Conservation (phyloP, 2,329 filamentous ascomycete genomes). For the Polychaeton citri region DNA sequence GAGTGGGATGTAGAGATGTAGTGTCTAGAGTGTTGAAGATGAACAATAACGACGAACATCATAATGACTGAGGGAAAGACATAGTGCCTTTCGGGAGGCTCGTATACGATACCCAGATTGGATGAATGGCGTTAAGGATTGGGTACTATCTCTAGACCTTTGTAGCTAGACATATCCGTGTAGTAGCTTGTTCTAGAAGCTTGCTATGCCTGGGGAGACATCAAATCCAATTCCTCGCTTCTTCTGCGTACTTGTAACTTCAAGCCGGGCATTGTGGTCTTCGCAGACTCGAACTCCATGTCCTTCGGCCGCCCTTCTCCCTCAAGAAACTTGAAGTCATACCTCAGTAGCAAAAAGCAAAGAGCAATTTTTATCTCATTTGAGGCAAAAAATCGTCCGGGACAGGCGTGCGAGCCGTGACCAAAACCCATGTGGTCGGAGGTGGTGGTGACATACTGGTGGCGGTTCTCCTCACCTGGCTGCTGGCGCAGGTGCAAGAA, state of each 20-base stretch:
- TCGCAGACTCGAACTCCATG: conserved; percentile 2
- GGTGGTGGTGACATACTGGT: conserved; percentile 11
- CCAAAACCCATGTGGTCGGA: conserved; percentile 16
- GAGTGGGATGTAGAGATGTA: too few species aligned
- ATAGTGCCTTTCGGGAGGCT: too few species aligned
- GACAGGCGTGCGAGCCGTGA: conserved; percentile 20
- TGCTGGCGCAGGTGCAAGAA: conserved; percentile 10
- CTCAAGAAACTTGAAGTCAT: conserved; percentile 18
- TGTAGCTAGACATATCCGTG: too few species aligned
- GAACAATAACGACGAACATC: too few species aligned
- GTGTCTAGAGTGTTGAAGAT: too few species aligned
- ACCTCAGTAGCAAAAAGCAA: conserved; percentile 20
- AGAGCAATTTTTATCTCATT: conserved; percentile 22
- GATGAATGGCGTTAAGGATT: too few species aligned
- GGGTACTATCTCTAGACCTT: too few species aligned
- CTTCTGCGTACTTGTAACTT: not conserved
- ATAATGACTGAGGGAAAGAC: too few species aligned
- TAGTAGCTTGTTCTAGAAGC: too few species aligned
- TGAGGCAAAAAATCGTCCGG: conserved; percentile 22
- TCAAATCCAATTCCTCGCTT: not conserved
- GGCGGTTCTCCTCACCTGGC: conserved; percentile 10
- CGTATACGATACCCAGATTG: too few species aligned
- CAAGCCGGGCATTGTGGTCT: not conserved
- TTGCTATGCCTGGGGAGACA: not conserved
- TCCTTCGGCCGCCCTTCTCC: conserved; percentile 4